Percentiles rank a stretch among this genome's conserved stretches.
Conservation (phyloP, 1,139 yeast genomes). For the Yamadazyma dushanensis region DNA sequence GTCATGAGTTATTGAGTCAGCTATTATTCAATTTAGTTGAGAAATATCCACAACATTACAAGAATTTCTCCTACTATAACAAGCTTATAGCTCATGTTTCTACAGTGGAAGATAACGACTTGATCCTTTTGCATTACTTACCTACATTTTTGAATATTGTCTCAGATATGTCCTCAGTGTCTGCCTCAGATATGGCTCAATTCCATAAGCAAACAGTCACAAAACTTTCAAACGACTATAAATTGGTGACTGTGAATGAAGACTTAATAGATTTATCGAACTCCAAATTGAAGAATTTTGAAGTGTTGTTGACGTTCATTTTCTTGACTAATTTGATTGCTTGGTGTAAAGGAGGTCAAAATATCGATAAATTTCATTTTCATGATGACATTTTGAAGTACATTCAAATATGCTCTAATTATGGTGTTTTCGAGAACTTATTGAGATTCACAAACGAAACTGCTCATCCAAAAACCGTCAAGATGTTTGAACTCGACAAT, state of each 20-base stretch:
- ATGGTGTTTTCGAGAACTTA: conserved; percentile 81
- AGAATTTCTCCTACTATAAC: conserved; percentile 33
- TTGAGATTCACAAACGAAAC: conserved; percentile 73
- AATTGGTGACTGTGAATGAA: conserved; percentile 16
- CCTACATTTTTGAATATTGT: conserved; percentile 59
- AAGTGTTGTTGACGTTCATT: conserved; percentile 46
- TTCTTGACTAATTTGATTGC: conserved; percentile 66
- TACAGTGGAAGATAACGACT: conserved; percentile 57
- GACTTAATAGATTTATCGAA: conserved; percentile 47
- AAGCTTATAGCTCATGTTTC: conserved; percentile 33
- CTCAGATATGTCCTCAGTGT: conserved; percentile 23
- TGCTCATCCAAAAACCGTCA: conserved; percentile 33
- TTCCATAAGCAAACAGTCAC: conserved; percentile 27
- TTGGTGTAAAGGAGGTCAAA: conserved; percentile 60
- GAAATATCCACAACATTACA: conserved; percentile 32
- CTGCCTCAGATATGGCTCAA: conserved; percentile 25
- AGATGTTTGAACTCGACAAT: conserved; percentile 39
- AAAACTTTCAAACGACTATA: conserved; percentile 23
- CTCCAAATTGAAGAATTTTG: conserved; percentile 57
- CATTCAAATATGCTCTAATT: conserved; percentile 39
- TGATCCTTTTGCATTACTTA: conserved; percentile 59
- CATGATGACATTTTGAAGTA: conserved; percentile 43
- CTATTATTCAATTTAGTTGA: conserved; percentile 53
- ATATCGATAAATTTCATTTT: conserved; percentile 54
- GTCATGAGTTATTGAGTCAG: conserved; percentile 74